Evolutionary conservation across 2,329 filamentous ascomycete species (phyloP), one percentile per base, ranked within the genome.

Genomic region (Aspergillus ochraceoroseus): DNA sequence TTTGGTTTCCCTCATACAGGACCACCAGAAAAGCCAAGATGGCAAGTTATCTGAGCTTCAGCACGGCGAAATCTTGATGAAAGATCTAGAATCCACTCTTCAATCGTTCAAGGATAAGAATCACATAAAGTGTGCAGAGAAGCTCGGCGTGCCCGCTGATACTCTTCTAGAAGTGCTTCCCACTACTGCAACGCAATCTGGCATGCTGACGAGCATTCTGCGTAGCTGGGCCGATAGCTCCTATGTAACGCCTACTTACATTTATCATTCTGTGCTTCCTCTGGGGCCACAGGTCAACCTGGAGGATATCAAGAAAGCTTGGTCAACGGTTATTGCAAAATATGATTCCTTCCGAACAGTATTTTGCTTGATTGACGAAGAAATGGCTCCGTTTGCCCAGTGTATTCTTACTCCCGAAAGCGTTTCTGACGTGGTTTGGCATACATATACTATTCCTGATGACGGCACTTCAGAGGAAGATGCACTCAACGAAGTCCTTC

Each of bases 371-470:
- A 47, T 59, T 22, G 57, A 62, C 41, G 59, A 65, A 37, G 43
- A 56, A 14, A 47, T 64, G 33, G 56, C 61, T 1, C 62, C 63
- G 7, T 66, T 64, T 50, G 55, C 60, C 1, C 62, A 62, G 40
- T 61, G 59, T 14, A 52, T 64, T 7, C 28, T 66, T 14, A 40
- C 43, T 5, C 17, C 38, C 0, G 36, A 45, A 2, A 46, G 52
- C 3, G 46, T 46, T 27, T 31, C 41, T 1, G 12, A 41, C 15
- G 26, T 30, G 8, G 28, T 46, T 7, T 54, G 54, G 47, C 41
- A 47, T 32, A 32, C 43, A 22, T 53, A 52, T 40, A 6, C 20
- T 38, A 42, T 37, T 6, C 49, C 28, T 3, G 20, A 31, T 12
- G 31, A 42, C 7, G 12, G 12, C 7, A 32, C 12, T 12, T 41